Evolutionary conservation across 306 rosid species (phyloP).

Genomic region (Cucumis melo): DNA sequence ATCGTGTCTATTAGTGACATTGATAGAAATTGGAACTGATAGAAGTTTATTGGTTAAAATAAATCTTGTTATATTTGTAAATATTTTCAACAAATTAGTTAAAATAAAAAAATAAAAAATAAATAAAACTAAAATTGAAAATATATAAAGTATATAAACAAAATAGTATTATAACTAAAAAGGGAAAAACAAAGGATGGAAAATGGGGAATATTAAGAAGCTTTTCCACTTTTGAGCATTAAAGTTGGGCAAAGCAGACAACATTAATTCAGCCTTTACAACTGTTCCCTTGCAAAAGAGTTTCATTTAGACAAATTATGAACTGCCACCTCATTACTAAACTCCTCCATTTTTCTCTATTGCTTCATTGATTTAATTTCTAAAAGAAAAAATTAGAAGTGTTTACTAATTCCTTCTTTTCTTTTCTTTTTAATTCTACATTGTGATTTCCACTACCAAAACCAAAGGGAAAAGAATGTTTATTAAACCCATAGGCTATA

Average conservation of each 20-base stretch:
- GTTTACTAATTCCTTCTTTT: neutral
- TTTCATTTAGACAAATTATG: neutral
- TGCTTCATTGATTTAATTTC: neutral
- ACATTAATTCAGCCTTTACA: neutral
- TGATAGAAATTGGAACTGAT: too few species aligned
- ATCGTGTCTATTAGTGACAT: too few species aligned
- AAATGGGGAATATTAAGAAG: neutral
- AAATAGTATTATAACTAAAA: too few species aligned
- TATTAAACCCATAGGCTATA: neutral
- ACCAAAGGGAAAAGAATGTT: too few species aligned
- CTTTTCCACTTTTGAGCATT: neutral
- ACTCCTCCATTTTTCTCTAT: neutral
- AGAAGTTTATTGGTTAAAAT: too few species aligned
- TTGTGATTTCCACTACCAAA: neutral
- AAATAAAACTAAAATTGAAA: too few species aligned
- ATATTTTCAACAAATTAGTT: too few species aligned
- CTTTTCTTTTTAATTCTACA: neutral
- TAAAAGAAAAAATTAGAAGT: too few species aligned
- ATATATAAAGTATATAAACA: too few species aligned
- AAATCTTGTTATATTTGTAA: too few species aligned
- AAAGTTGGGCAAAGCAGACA: neutral
- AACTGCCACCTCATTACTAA: slow-evolving; percentile 1
- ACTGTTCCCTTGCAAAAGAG: neutral
- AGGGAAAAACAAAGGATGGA: neutral
- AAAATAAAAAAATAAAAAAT: too few species aligned